Evolutionary conservation across 441 rosid species (phyloP).

Genomic region (Aquilaria agallochum): DNA sequence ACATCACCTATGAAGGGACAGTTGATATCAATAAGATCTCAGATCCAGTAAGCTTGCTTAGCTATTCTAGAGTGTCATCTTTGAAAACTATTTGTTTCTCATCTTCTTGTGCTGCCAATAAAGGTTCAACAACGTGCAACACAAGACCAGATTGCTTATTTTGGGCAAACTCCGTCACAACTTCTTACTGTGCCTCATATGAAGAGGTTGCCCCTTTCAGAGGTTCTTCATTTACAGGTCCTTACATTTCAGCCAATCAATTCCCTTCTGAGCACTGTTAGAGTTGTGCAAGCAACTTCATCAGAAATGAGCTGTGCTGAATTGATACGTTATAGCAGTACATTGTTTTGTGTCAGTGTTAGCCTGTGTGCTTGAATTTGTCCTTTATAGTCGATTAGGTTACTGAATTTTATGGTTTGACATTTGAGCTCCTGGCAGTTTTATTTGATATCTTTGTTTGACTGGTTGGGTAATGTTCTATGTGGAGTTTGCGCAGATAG

Average conservation of each 20-base stretch:
- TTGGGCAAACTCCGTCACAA: conserved; percentile 99
- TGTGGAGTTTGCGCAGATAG: too few relatives aligned
- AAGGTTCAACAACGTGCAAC: conserved; percentile 95
- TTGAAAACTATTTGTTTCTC: conserved; percentile 15
- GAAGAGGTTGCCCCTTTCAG: conserved; percentile 78
- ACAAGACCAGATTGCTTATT: conserved; percentile 99
- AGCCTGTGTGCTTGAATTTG: too few relatives aligned
- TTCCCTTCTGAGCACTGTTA: conserved; percentile 12
- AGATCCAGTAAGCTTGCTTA: conserved; percentile 66
- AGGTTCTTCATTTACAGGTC: conserved; percentile 92
- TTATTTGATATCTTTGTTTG: too few relatives aligned
- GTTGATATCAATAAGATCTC: conserved; percentile 92
- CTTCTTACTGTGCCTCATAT: conserved; percentile 87
- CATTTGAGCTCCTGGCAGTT: too few relatives aligned
- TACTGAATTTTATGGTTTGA: too few relatives aligned
- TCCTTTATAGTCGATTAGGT: too few relatives aligned
- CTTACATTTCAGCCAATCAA: conserved; percentile 4
- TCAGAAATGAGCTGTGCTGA: background rate
- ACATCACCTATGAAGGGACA: conserved; percentile 96
- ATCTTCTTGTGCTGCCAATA: conserved; percentile 23
- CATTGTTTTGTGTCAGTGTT: too few relatives aligned
- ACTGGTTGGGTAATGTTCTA: too few relatives aligned
- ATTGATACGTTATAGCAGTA: too few relatives aligned
- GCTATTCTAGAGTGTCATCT: conserved; percentile 13
- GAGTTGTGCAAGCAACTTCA: background rate